Evolutionary conservation across 257 asterid genomes (phyloP).

Genomic region (Jaltomata sinuosa): DNA sequence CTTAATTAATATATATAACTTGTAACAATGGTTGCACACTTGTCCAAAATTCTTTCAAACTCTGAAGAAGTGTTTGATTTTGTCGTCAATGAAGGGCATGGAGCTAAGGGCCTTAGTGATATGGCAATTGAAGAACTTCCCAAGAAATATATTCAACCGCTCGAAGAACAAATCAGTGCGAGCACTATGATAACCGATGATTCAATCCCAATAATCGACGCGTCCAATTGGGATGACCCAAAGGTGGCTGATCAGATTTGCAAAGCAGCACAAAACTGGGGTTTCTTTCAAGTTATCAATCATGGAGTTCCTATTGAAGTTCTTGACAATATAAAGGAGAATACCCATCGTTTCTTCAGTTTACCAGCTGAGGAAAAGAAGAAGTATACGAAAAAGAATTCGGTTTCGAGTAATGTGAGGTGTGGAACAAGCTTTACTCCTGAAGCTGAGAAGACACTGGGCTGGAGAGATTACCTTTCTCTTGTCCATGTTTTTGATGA

Average conservation of each 20-base stretch:
- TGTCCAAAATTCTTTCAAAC: neutral
- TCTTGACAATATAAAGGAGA: conserved; percentile 15
- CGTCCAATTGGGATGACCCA: conserved; percentile 15
- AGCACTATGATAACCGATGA: neutral
- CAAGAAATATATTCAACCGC: conserved; percentile 16
- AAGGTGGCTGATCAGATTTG: conserved; percentile 9
- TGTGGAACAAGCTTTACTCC: conserved; percentile 26
- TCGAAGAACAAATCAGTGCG: neutral
- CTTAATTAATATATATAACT: neutral
- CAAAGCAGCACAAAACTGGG: conserved; percentile 17
- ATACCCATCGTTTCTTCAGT: conserved; percentile 11
- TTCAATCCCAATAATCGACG: conserved; percentile 16
- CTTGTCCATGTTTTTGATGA: conserved; percentile 15
- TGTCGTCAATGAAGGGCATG: conserved; percentile 12
- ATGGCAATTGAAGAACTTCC: conserved; percentile 11
- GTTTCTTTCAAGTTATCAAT: conserved; percentile 24
- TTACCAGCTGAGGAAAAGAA: conserved; percentile 16
- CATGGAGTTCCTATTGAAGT: conserved; percentile 17
- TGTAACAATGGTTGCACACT: neutral
- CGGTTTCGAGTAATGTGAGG: conserved; percentile 6
- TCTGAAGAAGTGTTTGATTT: neutral
- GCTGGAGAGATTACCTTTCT: conserved; percentile 26
- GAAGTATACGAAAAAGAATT: conserved; percentile 7
- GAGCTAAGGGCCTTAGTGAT: conserved; percentile 17
- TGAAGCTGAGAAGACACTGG: conserved; percentile 18